Evolutionary conservation across 164 flowering plant genomes (phyloP), one percentile per base, ranked within the genome.

Genomic region (Hamamelis virginiana): DNA sequence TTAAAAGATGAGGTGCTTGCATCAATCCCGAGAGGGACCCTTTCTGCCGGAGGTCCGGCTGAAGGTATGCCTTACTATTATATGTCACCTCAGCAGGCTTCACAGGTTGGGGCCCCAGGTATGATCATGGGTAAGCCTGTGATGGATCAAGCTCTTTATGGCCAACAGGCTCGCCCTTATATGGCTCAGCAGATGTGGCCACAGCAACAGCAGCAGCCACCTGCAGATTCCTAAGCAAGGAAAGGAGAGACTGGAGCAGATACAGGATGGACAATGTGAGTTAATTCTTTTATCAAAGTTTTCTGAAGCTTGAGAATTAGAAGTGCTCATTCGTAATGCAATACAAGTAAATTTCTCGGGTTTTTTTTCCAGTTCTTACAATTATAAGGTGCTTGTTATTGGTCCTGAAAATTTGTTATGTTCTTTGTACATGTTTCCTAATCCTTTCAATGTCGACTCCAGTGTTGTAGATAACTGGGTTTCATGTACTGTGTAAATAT

Each of bases 1-100:
- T 63, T 87, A 72, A 87, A 84, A 77, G 91, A 89, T 66, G 94
- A 87, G 75, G 87, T 82, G 18, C 81, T 85, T 55, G 84, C 87
- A 1, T 74, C 84, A 9, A 75, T 85, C 23, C 91, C 91, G 3
- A 62, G 89, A 58, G 86, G 83, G 56, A n/a, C 76, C 43, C 71
- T 82, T 59, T 83, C 89, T 13, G 84, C 81, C 58, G 87, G 87
- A 38, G 82, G 79, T 63, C 79, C 85, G 11, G 69, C 86, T 1
- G 91, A 86, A 14, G 76, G 79, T 23, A 70, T 85, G 47, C 89
- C 91, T 52, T 89, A 89, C 78, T 85, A 82, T 67, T 84, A 84
- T 68, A 79, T 84, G 84, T 78, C 81, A n/a, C 77, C 83, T 25
- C 87, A 80, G 69, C 81, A 77, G 60, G 69, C 80, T 53, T 80